Conservation (phyloP, 1,284 basidiomycete species). For the Ceratobasidium sp. region DNA sequence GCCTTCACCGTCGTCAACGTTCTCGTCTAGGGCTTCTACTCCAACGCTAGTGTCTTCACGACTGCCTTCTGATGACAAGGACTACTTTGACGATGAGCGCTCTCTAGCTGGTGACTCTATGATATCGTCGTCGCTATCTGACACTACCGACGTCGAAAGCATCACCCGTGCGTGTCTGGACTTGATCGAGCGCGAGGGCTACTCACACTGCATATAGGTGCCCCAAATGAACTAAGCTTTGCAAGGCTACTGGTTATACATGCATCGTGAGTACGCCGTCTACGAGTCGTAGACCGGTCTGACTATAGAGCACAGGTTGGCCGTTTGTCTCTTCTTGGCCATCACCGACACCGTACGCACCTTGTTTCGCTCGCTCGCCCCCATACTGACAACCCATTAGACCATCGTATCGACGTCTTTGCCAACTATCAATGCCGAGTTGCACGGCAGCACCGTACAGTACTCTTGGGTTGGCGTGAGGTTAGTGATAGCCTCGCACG, state of each 20-base stretch:
- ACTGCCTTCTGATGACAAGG: constrained; percentile 16
- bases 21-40: constrained; percentile 23
- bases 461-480: constrained; percentile 82
- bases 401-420: constrained; percentile 81
- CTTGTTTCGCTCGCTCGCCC: constrained; percentile 31
- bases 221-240: constrained; percentile 10
- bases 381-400: constrained; percentile 47
- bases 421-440: constrained; percentile 73
- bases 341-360: constrained; percentile 77
- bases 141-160: constrained; percentile 24
- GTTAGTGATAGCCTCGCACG: neutral
- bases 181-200: neutral
- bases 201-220: neutral
- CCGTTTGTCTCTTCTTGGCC: constrained; percentile 62
- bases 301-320: constrained; percentile 33
- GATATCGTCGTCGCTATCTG: neutral
- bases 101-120: neutral
- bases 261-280: constrained; percentile 37
- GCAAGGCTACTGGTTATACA: constrained; percentile 37
- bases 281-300: neutral
- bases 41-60: constrained; percentile 22
- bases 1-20: constrained; percentile 1
- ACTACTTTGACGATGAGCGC: neutral
- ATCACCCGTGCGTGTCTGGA: neutral
- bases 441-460: constrained; percentile 66